Base-by-base conservation (phyloP, 2,329 filamentous ascomycete species). In the Xylariaceae sp. region DNA sequence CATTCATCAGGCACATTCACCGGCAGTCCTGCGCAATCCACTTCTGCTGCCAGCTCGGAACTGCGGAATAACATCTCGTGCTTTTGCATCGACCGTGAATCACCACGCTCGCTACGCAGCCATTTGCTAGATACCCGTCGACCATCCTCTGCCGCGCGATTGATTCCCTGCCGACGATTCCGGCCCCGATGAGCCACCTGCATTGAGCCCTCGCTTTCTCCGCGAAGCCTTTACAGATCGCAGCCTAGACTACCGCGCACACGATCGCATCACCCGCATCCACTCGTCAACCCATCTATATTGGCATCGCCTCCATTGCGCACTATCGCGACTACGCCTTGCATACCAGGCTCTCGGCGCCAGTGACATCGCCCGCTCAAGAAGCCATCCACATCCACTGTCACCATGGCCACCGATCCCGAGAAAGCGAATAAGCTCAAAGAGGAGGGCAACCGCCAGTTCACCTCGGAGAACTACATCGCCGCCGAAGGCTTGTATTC, bases 401-500 rank as follows among this genome's bases (percentile, higher is more conserved):
- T 39, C 46, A 49, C 37, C 32, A 67, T 67, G 65, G 22, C 57
- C 8, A 51, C 43, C 29, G 59, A 67, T 51, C 16, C 54, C n/a
- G 61, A 68, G 15, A 72, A 63, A 51, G 67, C 77, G 2, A 55
- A 69, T 0, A 67, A 68, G 30, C 71, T 81, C 56, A 83, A 81
- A 65, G 76, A 79, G 36, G 74, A 81, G 55, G 85, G 86, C 59
- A 88, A 88, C 70, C 75, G 74, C 48, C 79, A 77, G 66, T 92
- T 88, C 71, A 78, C 81, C 57, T 71, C 75, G 8, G 81, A 81
- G 57, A 83, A 92, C 62, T 92, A 79, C 65, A 69, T 72, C 5
- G 77, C 73, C 21, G 88, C 88, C 36, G 87, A 90, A 58, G 77
- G 76, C 18, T 73, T 85, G 54, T 92, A 92, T 70, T 86, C 86